Conservation (phyloP, 108 stramenopile genomes). For the Skeletonema marinoi region DNA sequence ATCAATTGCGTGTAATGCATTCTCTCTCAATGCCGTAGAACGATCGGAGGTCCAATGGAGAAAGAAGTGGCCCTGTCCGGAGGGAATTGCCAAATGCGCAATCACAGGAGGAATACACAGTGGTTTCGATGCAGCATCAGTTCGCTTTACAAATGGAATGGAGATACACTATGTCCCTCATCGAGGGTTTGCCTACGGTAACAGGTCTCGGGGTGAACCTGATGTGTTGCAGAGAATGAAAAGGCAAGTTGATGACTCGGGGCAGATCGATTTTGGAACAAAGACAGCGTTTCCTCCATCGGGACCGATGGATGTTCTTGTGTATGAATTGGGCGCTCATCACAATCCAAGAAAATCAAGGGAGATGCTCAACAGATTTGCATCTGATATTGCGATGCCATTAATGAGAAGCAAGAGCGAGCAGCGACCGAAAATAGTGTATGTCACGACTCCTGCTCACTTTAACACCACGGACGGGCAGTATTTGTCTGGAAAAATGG, state of each 20-base stretch:
- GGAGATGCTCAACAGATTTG: constrained; percentile 5
- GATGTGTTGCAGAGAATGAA: constrained; percentile 5
- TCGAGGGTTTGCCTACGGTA: not conserved
- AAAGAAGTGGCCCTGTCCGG: constrained; percentile 7
- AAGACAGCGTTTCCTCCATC: constrained; percentile 11
- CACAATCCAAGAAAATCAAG: not conserved
- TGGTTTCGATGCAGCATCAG: constrained; percentile 31
- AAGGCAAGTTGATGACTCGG: not conserved
- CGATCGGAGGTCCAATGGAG: constrained; percentile 12
- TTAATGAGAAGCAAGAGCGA: constrained; percentile 3
- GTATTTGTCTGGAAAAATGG: not conserved
- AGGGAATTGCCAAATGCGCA: not conserved
- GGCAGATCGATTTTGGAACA: constrained; percentile 18
- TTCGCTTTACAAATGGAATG: constrained; percentile 5
- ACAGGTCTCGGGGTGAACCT: not conserved
- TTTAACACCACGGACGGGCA: constrained; percentile 21
- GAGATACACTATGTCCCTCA: constrained; percentile 34
- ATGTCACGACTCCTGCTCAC: constrained; percentile 29
- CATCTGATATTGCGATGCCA: constrained; percentile 2
- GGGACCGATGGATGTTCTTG: constrained; percentile 15
- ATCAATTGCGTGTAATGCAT: constrained; percentile 25
- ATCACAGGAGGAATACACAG: constrained; percentile 4
- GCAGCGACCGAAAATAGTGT: constrained; percentile 12
- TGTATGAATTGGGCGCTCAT: constrained; percentile 23
- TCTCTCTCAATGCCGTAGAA: constrained; percentile 6